Percentiles rank a stretch among this genome's conserved stretches.
phyloP scores from a whole-genome alignment of 2,329 filamentous ascomycete genomes.

The Cordyceps militaris region DNA sequence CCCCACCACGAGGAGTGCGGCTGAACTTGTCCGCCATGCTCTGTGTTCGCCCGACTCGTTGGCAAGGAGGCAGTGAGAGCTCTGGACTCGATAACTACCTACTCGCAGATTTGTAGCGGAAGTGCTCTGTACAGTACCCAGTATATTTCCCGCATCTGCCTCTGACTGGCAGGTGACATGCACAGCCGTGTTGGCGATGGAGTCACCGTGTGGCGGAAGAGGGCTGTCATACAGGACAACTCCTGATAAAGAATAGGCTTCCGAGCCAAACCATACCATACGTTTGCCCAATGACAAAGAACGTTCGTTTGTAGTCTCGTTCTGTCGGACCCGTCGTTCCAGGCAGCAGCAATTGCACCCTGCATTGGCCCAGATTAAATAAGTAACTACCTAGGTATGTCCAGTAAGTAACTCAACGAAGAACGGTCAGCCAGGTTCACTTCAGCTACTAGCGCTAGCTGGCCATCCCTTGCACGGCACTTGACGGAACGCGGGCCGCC shows the following conservation, averaged over 20 bases:
- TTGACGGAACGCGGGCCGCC: not conserved
- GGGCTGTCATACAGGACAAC: too few relatives aligned
- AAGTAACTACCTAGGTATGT: not conserved
- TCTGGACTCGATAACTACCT: not conserved
- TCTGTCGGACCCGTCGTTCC: not conserved
- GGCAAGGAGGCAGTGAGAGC: not conserved
- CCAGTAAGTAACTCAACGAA: too few relatives aligned
- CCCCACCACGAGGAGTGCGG: slow-evolving; percentile 3
- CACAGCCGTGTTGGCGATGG: not conserved
- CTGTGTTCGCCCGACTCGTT: not conserved
- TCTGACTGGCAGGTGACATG: not conserved
- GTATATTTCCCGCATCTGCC: not conserved
- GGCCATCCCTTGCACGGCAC: not conserved
- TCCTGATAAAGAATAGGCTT: not conserved
- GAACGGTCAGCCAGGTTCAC: too few relatives aligned
- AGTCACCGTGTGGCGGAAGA: not conserved
- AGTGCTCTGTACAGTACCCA: too few relatives aligned
- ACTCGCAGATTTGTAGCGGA: too few relatives aligned
- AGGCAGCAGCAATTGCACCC: not conserved
- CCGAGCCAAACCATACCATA: not conserved
- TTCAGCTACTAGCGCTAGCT: not conserved
- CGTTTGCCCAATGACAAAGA: too few relatives aligned
- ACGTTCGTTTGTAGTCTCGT: not conserved
- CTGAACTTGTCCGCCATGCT: slow-evolving; percentile 5
- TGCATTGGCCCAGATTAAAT: not conserved